phyloP scores from a whole-genome alignment of 2,329 filamentous ascomycete genomes.

The Zymoseptoria brevis region DNA sequence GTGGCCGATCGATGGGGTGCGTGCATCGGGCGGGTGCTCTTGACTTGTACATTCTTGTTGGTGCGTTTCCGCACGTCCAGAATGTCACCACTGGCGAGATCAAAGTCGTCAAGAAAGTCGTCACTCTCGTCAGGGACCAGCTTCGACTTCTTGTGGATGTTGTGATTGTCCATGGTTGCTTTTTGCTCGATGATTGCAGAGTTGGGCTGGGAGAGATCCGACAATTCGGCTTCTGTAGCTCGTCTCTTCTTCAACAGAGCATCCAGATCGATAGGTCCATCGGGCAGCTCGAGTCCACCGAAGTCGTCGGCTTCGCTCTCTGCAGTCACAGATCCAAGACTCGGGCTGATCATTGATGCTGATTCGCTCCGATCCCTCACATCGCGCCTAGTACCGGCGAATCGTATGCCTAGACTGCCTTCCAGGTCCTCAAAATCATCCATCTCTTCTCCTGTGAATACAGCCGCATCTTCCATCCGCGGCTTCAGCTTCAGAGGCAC shows the following conservation, averaged over 20 bases:
- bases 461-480: slow-evolving; percentile 25
- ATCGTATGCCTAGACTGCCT: slow-evolving; percentile 82
- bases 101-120: slow-evolving; percentile 78
- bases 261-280: slow-evolving; percentile 73
- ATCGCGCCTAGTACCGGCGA: slow-evolving; percentile 76
- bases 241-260: slow-evolving; percentile 68
- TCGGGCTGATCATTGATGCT: slow-evolving; percentile 82
- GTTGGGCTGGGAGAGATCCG: slow-evolving; percentile 25
- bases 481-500: slow-evolving; percentile 37
- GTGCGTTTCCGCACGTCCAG: slow-evolving; percentile 74
- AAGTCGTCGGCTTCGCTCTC: slow-evolving; percentile 93
- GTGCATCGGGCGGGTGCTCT: slow-evolving; percentile 54
- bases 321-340: slow-evolving; percentile 82
- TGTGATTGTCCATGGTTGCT: slow-evolving; percentile 30
- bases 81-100: slow-evolving; percentile 69
- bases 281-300: slow-evolving; percentile 78
- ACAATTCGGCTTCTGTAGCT: slow-evolving; percentile 36
- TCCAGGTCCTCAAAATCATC: slow-evolving; percentile 92
- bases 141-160: slow-evolving; percentile 30
- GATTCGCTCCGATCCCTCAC: slow-evolving; percentile 75
- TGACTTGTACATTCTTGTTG: slow-evolving; percentile 87
- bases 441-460: slow-evolving; percentile 30
- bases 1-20: slow-evolving; percentile 68
- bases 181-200: slow-evolving; percentile 27
- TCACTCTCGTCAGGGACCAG: slow-evolving; percentile 42